Evolutionary conservation across 495 filamentous ascomycete genomes (phyloP), one percentile per base, ranked within the genome.

Genomic region (Xanthoparmelia taractica): DNA sequence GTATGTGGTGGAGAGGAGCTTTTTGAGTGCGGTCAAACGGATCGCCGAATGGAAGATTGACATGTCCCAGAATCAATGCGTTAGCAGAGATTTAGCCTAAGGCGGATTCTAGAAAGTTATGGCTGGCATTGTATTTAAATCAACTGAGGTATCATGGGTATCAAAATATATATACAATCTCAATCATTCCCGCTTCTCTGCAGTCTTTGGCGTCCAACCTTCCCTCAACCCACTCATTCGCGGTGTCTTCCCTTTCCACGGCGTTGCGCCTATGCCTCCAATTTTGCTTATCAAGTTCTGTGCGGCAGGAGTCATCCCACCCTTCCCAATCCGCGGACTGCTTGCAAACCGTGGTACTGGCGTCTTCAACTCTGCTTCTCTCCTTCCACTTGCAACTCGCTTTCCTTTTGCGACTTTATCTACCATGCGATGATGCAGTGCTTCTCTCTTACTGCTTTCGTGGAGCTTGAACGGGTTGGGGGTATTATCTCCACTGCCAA

Each of bases 371-470:
- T 72, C 54, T 70, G 65, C 65, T 78, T 80, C 69, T 74, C 74
- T 73, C 69, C 76, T 69, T 41, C 81, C 79, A 55, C 74, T 37
- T 29, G 67, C 77, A 8, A 71, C 73, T 27, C 89, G 80, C 70
- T 90, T 92, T 17, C 80, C 85, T 72, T 87, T 86, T 2, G 86
- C 85, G 0, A 89, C 88, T 57, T 84, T 82, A 62, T 97, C 94
- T 8, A 98, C 95, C 85, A 98, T 91, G 23, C 87, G 84, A 70
- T 93, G 85, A 74, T 95, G 94, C 17, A 97, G 77, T 59, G 84
- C 84, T 74, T 98, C 94, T 17, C 95, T 79, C 70, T 82, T 85
- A 63, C 90, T 85, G 41, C 86, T 84, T 67, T 91, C 84, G 40
- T 82, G 76, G 56, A 98, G 85, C 48, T 86, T 82, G 72, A 98